These are phyloP conservation scores for Pestalotiopsis sp. DNA, from an alignment of 2,329 filamentous ascomycete genomes.

Conservation along the genomic window DNA sequence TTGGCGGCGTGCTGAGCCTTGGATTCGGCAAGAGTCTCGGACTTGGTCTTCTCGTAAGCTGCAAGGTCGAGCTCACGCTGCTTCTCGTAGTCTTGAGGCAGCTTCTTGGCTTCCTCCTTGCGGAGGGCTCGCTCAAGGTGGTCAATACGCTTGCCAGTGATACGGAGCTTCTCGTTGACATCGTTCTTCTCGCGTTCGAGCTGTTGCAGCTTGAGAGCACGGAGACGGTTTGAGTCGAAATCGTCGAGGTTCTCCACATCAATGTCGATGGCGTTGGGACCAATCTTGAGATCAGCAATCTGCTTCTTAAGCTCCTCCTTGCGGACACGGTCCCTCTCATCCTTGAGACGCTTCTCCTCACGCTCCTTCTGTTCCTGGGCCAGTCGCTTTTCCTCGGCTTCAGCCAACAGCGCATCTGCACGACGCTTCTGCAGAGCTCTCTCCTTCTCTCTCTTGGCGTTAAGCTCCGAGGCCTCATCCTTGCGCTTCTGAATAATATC, in stretches of 20 bases:
- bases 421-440: slow-evolving; percentile 86
- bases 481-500: slow-evolving; percentile 96
- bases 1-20: slow-evolving; percentile 90
- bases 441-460: slow-evolving; percentile 89
- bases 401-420: slow-evolving; percentile 83
- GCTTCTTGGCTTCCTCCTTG: slow-evolving; percentile 92
- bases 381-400: slow-evolving; percentile 86
- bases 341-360: slow-evolving; percentile 82
- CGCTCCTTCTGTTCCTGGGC: slow-evolving; percentile 92
- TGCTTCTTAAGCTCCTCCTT: slow-evolving; percentile 94
- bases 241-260: slow-evolving; percentile 82
- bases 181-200: slow-evolving; percentile 98
- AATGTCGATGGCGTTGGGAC: slow-evolving; percentile 74
- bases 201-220: slow-evolving; percentile 92
- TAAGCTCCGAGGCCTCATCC: slow-evolving; percentile 87
- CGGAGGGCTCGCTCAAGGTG: slow-evolving; percentile 96
- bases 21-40: slow-evolving; percentile 76
- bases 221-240: slow-evolving; percentile 86
- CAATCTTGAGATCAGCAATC: slow-evolving; percentile 87
- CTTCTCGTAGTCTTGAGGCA: slow-evolving; percentile 80
- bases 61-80: slow-evolving; percentile 80
- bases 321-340: slow-evolving; percentile 86
- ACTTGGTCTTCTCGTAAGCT: slow-evolving; percentile 79
- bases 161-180: slow-evolving; percentile 85
- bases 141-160: slow-evolving; percentile 94